These are phyloP conservation scores for Leccinum broughii DNA, from an alignment of 768 basidiomycete species.

Conservation along the genomic window DNA sequence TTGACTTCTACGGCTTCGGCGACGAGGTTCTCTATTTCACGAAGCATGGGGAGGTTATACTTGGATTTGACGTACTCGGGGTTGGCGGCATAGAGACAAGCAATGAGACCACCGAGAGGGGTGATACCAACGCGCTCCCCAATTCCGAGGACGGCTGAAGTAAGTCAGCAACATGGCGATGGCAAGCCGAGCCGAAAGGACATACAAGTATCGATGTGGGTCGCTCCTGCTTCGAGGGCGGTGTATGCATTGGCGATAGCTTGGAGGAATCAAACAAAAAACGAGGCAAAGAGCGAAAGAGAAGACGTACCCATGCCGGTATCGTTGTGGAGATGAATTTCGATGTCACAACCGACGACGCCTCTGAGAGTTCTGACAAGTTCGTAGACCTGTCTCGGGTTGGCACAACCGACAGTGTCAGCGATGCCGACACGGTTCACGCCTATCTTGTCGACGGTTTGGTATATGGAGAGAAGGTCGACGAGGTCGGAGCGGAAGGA, in stretches of 20 bases:
- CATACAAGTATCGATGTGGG: slow-evolving; percentile 96
- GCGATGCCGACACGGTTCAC: slow-evolving; percentile 99
- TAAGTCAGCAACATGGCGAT: slow-evolving; percentile 1
- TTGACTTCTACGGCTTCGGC: slow-evolving; percentile 98
- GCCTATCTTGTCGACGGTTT: slow-evolving; percentile 98
- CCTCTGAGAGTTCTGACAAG: slow-evolving; percentile 94
- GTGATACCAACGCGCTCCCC: slow-evolving; percentile 99
- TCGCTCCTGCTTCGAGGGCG: slow-evolving; percentile 97
- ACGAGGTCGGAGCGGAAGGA: slow-evolving; percentile 99
- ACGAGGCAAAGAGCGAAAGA: neutral
- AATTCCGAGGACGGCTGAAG: slow-evolving; percentile 87
- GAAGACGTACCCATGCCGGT: slow-evolving; percentile 81
- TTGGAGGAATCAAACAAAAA: slow-evolving; percentile 27
- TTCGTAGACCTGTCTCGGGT: slow-evolving; percentile 98
- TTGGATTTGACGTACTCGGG: slow-evolving; percentile 99
- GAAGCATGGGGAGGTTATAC: slow-evolving; percentile 96
- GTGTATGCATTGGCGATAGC: slow-evolving; percentile 99
- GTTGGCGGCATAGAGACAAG: slow-evolving; percentile 94
- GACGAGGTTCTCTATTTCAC: slow-evolving; percentile 98
- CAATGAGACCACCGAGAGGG: slow-evolving; percentile 93
- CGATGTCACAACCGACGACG: slow-evolving; percentile 97
- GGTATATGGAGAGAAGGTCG: slow-evolving; percentile 97
- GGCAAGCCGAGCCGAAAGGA: slow-evolving; percentile 11
- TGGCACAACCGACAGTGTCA: slow-evolving; percentile 98
- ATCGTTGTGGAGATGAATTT: slow-evolving; percentile 98